These are phyloP conservation scores for Phytophthora sansomeana DNA, from an alignment of 352 stramenopile genomes.

Conservation along the genomic window DNA sequence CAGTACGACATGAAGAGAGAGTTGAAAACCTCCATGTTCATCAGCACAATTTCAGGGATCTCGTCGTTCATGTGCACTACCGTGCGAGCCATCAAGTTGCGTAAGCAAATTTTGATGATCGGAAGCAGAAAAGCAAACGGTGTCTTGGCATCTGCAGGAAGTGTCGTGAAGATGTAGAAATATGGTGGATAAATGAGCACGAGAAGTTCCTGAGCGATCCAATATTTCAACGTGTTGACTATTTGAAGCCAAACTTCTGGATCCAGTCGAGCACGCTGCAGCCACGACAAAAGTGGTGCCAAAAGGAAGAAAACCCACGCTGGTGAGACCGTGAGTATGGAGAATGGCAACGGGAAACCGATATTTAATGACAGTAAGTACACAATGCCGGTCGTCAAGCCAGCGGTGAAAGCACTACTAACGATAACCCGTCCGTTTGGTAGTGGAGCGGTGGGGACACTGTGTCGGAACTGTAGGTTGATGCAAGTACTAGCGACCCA, in stretches of 20 bases:
- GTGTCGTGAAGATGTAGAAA: constrained; percentile 36
- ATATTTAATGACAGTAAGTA: constrained; percentile 25
- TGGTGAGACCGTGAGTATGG: constrained; percentile 31
- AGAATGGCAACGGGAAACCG: constrained; percentile 49
- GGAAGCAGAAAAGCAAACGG: constrained; percentile 36
- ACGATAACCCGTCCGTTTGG: not conserved
- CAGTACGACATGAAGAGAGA: constrained; percentile 52
- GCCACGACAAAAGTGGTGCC: not conserved
- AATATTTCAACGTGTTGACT: constrained; percentile 24
- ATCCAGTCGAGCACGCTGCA: constrained; percentile 17
- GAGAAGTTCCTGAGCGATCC: constrained; percentile 20
- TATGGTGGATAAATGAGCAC: constrained; percentile 42
- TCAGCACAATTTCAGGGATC: constrained; percentile 39
- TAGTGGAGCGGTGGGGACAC: constrained; percentile 27
- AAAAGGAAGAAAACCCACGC: constrained; percentile 22
- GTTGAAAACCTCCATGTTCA: constrained; percentile 58
- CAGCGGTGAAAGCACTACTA: constrained; percentile 10
- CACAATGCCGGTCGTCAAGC: constrained; percentile 1
- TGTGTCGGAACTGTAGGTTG: constrained; percentile 30
- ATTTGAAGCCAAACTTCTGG: constrained; percentile 17
- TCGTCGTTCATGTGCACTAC: constrained; percentile 32
- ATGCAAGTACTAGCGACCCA: constrained; percentile 32
- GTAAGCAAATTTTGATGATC: constrained; percentile 39
- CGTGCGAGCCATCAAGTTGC: constrained; percentile 27
- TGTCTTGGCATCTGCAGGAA: constrained; percentile 13